Conservation (phyloP, 192 early-diverging fungal genomes). For the Podila epigama region DNA sequence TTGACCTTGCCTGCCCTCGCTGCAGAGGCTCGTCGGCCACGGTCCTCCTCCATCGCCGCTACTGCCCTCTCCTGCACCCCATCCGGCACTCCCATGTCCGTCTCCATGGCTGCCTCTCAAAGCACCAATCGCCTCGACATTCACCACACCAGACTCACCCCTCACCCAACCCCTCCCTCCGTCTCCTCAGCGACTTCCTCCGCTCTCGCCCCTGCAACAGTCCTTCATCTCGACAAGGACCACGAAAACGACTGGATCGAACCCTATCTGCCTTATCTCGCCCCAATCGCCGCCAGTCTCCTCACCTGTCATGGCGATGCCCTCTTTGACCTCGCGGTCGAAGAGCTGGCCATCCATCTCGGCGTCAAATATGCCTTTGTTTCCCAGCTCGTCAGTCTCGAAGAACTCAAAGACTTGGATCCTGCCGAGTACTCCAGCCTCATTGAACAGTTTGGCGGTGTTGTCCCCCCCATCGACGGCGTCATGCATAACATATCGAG, state of each 20-base stretch:
- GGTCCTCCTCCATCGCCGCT: conserved; percentile 17
- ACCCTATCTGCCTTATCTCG: conserved; percentile 28
- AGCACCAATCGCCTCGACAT: conserved; percentile 32
- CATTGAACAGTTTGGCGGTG: conserved; percentile 39
- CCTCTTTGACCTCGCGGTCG: conserved; percentile 33
- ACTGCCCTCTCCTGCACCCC: conserved; percentile 34
- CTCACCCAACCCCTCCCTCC: not conserved
- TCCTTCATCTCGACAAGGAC: conserved; percentile 12
- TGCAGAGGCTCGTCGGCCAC: not conserved
- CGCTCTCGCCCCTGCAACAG: not conserved
- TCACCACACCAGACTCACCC: conserved; percentile 23
- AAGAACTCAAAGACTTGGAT: conserved; percentile 47
- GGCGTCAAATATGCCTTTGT: conserved; percentile 47
- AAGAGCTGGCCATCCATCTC: conserved; percentile 25
- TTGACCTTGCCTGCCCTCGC: not conserved
- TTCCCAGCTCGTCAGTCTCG: conserved; percentile 40
- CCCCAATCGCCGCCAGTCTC: conserved; percentile 33
- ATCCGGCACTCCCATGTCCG: conserved; percentile 27
- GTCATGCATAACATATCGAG: conserved; percentile 49
- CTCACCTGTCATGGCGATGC: conserved; percentile 38
- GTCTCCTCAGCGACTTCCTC: conserved; percentile 1
- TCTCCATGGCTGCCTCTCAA: conserved; percentile 33
- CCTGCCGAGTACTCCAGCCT: conserved; percentile 41
- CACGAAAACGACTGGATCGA: conserved; percentile 36
- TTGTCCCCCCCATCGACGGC: conserved; percentile 36